A percentile compares a stretch with the other conserved stretches of the same genome.
Conservation (phyloP, 352 stramenopile genomes). For the Phytopythium kandeliae region DNA sequence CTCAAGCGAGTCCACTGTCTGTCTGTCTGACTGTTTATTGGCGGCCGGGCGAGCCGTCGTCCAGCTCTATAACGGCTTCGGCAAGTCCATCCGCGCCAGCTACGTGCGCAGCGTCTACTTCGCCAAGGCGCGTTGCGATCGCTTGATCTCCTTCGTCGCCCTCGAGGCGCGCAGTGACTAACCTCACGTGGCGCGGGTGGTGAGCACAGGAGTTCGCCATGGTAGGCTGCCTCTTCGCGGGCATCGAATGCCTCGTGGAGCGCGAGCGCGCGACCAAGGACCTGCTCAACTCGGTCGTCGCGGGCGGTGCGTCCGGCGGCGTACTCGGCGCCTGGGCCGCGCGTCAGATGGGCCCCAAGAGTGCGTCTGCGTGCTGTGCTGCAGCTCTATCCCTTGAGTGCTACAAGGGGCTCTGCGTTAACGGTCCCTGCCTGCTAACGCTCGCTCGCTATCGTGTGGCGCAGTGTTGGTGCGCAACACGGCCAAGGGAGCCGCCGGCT, state of each 20-base stretch:
- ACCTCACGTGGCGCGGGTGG: too few relatives aligned
- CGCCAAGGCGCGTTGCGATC: constrained; percentile 55
- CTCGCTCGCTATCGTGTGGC: constrained; percentile 8
- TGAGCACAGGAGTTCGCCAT: constrained; percentile 67
- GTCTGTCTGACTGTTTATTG: too few relatives aligned
- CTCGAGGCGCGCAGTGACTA: too few relatives aligned
- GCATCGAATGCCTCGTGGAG: constrained; percentile 81
- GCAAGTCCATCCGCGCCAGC: constrained; percentile 71
- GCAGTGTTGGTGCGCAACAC: constrained; percentile 67
- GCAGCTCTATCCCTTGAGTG: too few relatives aligned
- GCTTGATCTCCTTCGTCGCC: too few relatives aligned
- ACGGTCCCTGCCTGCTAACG: too few relatives aligned
- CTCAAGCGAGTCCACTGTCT: too few relatives aligned
- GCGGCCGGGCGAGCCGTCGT: not conserved
- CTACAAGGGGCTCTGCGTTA: too few relatives aligned
- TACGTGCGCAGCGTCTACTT: constrained; percentile 86
- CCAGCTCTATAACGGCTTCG: constrained; percentile 81
- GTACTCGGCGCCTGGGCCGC: constrained; percentile 66
- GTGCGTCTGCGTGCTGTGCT: constrained; percentile 15
- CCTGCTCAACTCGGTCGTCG: constrained; percentile 73
- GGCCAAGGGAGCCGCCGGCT: constrained; percentile 67
- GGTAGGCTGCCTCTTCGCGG: constrained; percentile 74
- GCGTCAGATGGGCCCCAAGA: constrained; percentile 45
- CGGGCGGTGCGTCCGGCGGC: constrained; percentile 57
- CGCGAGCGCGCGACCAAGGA: constrained; percentile 74